These are phyloP conservation scores for Rhodotorula toruloides DNA, from an alignment of 768 basidiomycete genomes.

Conservation along the genomic window DNA sequence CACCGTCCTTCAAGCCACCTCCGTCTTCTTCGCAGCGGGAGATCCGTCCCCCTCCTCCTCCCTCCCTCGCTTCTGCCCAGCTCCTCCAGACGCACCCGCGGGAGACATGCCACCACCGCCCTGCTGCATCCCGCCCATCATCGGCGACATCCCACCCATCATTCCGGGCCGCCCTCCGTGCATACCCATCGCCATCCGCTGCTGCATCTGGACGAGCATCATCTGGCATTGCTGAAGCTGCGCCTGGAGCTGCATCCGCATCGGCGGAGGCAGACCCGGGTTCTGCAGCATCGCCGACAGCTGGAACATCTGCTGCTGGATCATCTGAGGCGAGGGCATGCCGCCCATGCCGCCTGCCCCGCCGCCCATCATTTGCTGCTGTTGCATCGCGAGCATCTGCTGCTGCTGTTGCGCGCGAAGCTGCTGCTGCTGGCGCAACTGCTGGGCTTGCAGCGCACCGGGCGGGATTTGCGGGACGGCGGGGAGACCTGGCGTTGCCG, in stretches of 20 bases:
- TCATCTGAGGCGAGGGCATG: constrained; percentile 57
- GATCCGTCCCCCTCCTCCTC: constrained; percentile 14
- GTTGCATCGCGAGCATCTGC: constrained; percentile 54
- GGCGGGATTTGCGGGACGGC: not conserved
- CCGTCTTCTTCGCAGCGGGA: constrained; percentile 12
- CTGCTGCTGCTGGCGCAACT: constrained; percentile 51
- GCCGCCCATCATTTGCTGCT: constrained; percentile 48
- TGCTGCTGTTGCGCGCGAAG: not conserved
- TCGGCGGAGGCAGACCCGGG: constrained; percentile 55
- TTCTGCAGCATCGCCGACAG: constrained; percentile 74
- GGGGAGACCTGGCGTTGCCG: not conserved
- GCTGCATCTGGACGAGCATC: constrained; percentile 48
- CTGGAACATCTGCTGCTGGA: constrained; percentile 80
- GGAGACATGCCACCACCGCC: not conserved
- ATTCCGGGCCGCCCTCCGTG: constrained; percentile 5
- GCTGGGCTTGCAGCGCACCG: constrained; percentile 26
- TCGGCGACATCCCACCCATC: constrained; percentile 37
- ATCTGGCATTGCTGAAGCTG: constrained; percentile 69
- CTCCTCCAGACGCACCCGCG: not conserved
- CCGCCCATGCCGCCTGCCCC: constrained; percentile 45
- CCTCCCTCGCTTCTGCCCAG: constrained; percentile 13
- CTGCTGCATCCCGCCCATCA: not conserved
- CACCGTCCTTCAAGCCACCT: not conserved
- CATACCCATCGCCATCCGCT: constrained; percentile 55
- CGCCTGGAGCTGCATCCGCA: constrained; percentile 43